A percentile compares a stretch with the other conserved stretches of the same genome.
phyloP scores from a whole-genome alignment of 345 rosid species.

The Hibiscus tridactylites region DNA sequence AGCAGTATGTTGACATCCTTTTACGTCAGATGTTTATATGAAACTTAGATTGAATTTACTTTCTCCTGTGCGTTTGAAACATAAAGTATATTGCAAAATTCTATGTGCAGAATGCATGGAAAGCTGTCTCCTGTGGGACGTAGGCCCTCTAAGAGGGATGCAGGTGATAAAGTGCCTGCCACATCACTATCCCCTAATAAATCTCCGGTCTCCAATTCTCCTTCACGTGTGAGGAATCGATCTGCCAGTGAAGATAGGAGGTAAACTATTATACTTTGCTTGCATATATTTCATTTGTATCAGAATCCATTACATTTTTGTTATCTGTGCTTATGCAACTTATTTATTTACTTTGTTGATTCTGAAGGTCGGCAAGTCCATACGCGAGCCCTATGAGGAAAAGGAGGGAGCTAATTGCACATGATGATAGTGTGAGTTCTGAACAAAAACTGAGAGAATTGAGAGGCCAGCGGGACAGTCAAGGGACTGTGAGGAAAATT shows the following conservation, averaged over 20 bases:
- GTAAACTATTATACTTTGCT: constrained; percentile 13
- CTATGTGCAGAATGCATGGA: constrained; percentile 17
- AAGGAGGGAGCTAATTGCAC: constrained; percentile 6
- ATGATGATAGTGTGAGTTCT: constrained; percentile 24
- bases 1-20: constrained; percentile 29
- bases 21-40: neutral
- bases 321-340: neutral
- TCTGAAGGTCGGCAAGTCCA: constrained; percentile 16
- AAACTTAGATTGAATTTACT: neutral
- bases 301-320: neutral
- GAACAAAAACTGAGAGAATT: constrained; percentile 22
- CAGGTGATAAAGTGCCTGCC: constrained; percentile 4
- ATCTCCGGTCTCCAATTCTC: constrained; percentile 23
- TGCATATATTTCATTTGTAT: neutral
- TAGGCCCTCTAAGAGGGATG: constrained; percentile 16
- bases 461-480: constrained; percentile 21
- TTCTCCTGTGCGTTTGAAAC: constrained; percentile 17
- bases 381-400: constrained; percentile 24
- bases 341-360: neutral
- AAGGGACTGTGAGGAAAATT: constrained; percentile 23
- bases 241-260: constrained; percentile 27
- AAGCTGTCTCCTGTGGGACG: constrained; percentile 16
- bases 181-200: constrained; percentile 23
- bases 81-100: neutral
- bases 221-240: constrained; percentile 14